A percentile compares a stretch with the other conserved stretches of the same genome.
phyloP scores from a whole-genome alignment of 257 asterid genomes.

The Nemophila menziesii region DNA sequence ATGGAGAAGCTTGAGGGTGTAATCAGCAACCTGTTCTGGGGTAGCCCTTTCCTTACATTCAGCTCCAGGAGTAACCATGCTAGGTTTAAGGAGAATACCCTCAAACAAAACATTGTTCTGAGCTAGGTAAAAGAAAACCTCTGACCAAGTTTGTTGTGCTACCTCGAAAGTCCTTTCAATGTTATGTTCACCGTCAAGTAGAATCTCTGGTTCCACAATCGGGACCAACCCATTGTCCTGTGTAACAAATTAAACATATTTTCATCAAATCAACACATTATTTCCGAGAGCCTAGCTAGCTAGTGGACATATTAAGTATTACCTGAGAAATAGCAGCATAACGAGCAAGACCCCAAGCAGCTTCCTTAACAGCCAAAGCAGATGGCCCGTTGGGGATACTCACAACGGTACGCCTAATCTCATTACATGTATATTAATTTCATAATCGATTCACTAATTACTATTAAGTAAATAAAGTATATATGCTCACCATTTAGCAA shows the following conservation, averaged over 20 bases:
- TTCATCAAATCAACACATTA: background rate
- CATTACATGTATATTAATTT: background rate
- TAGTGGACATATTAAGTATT: background rate
- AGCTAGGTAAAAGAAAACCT: slow-evolving; percentile 84
- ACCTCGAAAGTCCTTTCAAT: slow-evolving; percentile 85
- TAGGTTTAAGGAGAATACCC: slow-evolving; percentile 86
- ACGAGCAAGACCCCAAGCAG: slow-evolving; percentile 98
- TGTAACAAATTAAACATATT: background rate
- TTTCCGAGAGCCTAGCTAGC: background rate
- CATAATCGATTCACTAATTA: background rate
- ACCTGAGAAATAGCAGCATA: slow-evolving; percentile 94
- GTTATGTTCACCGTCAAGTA: slow-evolving; percentile 76
- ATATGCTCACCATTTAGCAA: slow-evolving; percentile 63
- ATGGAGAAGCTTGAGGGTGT: slow-evolving; percentile 67
- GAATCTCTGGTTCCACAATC: slow-evolving; percentile 85
- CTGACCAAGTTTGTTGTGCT: slow-evolving; percentile 76
- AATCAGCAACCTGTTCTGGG: slow-evolving; percentile 55
- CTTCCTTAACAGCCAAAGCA: slow-evolving; percentile 92
- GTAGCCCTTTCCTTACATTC: slow-evolving; percentile 68
- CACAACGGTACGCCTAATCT: slow-evolving; percentile 85
- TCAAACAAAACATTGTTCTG: slow-evolving; percentile 78
- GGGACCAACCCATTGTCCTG: slow-evolving; percentile 88
- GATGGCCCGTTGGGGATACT: slow-evolving; percentile 95
- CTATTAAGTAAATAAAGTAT: background rate
- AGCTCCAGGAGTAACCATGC: slow-evolving; percentile 98